Conservation (phyloP, 2,329 filamentous ascomycete species). For the Colletotrichum theobromicola region DNA sequence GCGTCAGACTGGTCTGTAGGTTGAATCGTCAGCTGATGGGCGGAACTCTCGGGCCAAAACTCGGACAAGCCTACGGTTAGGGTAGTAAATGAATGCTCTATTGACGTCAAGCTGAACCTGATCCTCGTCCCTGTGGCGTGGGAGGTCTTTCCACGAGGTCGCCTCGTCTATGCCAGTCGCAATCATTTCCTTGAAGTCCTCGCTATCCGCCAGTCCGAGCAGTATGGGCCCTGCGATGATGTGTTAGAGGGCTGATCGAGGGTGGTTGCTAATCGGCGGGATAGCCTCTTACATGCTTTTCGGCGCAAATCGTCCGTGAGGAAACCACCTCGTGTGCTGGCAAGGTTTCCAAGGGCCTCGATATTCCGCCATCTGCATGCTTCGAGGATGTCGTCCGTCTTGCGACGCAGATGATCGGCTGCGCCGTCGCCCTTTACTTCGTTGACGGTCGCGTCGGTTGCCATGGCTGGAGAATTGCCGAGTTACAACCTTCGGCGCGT, state of each 20-base stretch:
- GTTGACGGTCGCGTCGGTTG: neutral
- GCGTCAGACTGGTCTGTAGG: constrained; percentile 69
- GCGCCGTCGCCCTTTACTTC: constrained; percentile 3
- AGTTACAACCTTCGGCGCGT: neutral
- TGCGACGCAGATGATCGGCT: constrained; percentile 30
- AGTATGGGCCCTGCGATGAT: constrained; percentile 64
- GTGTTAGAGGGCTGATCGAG: constrained; percentile 6
- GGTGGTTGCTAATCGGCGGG: constrained; percentile 9
- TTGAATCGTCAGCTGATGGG: constrained; percentile 18
- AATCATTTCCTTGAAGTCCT: constrained; percentile 17
- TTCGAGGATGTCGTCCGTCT: constrained; percentile 55
- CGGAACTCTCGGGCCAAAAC: neutral
- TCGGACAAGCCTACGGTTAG: constrained; percentile 63
- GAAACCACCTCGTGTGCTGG: constrained; percentile 70
- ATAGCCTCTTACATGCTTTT: constrained; percentile 72
- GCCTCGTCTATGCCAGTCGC: constrained; percentile 17
- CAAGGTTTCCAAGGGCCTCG: constrained; percentile 59
- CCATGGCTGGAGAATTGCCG: neutral
- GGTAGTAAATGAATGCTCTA: constrained; percentile 97
- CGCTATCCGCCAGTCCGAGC: constrained; percentile 46
- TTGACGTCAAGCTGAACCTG: constrained; percentile 94
- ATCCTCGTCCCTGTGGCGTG: constrained; percentile 83
- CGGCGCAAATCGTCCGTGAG: constrained; percentile 71
- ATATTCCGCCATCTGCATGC: constrained; percentile 67
- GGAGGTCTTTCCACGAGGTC: constrained; percentile 64